These are phyloP conservation scores for Funneliformis mosseae DNA, from an alignment of 192 early-diverging fungal genomes.

Conservation along the genomic window DNA sequence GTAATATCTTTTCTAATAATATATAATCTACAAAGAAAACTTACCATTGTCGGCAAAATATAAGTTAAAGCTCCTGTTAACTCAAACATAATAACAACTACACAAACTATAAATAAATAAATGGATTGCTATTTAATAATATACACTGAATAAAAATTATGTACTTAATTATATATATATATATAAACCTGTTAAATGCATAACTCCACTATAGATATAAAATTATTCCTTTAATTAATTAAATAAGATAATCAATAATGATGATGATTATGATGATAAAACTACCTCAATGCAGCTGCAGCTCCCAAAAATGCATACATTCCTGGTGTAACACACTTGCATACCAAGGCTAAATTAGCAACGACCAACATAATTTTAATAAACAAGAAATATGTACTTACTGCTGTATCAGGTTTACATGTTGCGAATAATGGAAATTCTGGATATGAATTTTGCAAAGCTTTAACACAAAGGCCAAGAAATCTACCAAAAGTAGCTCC, in stretches of 20 bases:
- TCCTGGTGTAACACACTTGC: slow-evolving; percentile 88
- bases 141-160: neutral
- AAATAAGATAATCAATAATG: neutral
- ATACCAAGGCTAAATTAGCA: neutral
- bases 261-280: neutral
- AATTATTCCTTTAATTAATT: neutral
- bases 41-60: slow-evolving; percentile 68
- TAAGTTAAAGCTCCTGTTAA: slow-evolving; percentile 94
- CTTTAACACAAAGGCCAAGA: slow-evolving; percentile 81
- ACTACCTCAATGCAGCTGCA: slow-evolving; percentile 71
- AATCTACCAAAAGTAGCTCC: slow-evolving; percentile 91
- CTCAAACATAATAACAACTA: slow-evolving; percentile 99
- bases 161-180: neutral
- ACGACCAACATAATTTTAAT: neutral
- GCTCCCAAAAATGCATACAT: slow-evolving; percentile 96
- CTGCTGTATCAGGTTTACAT: slow-evolving; percentile 72
- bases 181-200: slow-evolving; percentile 40
- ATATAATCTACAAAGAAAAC: neutral
- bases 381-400: slow-evolving; percentile 8
- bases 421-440: slow-evolving; percentile 68
- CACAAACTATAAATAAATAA: slow-evolving; percentile 53
- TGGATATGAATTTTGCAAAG: slow-evolving; percentile 64
- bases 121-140: slow-evolving; percentile 9
- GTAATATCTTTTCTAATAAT: neutral
- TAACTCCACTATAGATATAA: slow-evolving; percentile 35